Evolutionary conservation across 345 rosid species (phyloP), one percentile per base, ranked within the genome.

Genomic region (Euphorbia pulcherrima): DNA sequence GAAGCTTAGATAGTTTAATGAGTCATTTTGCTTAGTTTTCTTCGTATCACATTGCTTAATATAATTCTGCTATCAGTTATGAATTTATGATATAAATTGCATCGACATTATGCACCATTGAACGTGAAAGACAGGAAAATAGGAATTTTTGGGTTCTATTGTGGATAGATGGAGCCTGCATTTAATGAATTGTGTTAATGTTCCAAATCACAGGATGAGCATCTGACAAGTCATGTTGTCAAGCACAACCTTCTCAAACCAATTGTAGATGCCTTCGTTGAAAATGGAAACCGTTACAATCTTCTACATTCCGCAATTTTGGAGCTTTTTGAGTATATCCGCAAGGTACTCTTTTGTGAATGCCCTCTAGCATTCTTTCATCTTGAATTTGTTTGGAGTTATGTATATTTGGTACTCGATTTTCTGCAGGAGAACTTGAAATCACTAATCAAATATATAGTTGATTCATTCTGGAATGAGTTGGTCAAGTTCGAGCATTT

Each of bases 321-420:
- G 71, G 99, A 95, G 66, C 94, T 92, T 73, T 83, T 95, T 71
- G 99, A 95, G 82, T 84, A 80, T 77, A 92, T 95, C 69, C 84
- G 90, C 73, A 95, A 90, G 97, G 99, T 93, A 64, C 48, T 56
- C 69, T 65, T 67, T 39, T 65, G 48, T 4, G 59, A 18, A 1
- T 23, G 10, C 8, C 17, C 63, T 24, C 65, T 52, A n/a, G 1
- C 35, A 63, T 72, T 59, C 69, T 58, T 52, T 65, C 53, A 52
- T 72, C 56, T 60, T 73, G 54, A 60, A 67, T 58, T 50, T 23
- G 24, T 65, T 2, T 55, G 29, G 53, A 63, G 41, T 55, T 68
- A 65, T 64, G 74, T 73, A 62, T 37, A 26, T 61, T 55, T 64
- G 70, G 48, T 64, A 65, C 23, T 60, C 75, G 51, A 69, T 74